Base-by-base conservation (phyloP, 148 eudicot genomes). In the Persicaria maculosa region DNA sequence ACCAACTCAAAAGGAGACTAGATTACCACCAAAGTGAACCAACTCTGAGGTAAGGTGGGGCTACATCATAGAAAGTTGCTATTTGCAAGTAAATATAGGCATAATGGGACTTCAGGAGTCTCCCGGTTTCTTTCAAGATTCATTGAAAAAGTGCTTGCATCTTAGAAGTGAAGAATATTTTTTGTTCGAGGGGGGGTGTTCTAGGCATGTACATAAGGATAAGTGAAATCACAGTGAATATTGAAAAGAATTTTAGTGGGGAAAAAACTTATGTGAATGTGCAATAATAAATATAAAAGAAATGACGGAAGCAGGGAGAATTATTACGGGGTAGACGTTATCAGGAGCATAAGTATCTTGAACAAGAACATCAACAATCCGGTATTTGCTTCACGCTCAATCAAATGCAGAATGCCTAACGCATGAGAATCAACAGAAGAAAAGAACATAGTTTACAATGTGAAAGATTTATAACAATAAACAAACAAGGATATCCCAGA, bases 261-360 rank as follows among this genome's bases (percentile, higher is more conserved):
- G 10, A 65, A 43, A 64, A 5, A 43, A 4, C 46, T 14, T 14
- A 40, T 12, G 70, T 15, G 15, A 40, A 17, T 36, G 19, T 40
- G 43, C 70, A 40, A 20, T 9, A 59, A 57, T 61, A 61, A 31
- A 61, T 59, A 59, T 17, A 9, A 4, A 52, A 19, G 5, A 50
- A 7, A 36, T 31, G 67, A 73, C 31, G 75, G 71, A 55, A 14
- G 15, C 22, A 52, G 70, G 71, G 61, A 15, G 68, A 45, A 72
- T 72, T 43, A 82, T 86, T 92, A 96, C 96, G 99, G 99, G 50
- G 99, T 96, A 52, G 90, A 96, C 78, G 97, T 83, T 80, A 89
- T 85, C 89, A 96, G 81, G 75, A 87, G 94, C 84, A 84, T 79
- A 68, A 96, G 90, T 75, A 89, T 83, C 85, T 86, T 96, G 83